Conservation (phyloP, 768 basidiomycete genomes). For the Ephemerocybe angulata region DNA sequence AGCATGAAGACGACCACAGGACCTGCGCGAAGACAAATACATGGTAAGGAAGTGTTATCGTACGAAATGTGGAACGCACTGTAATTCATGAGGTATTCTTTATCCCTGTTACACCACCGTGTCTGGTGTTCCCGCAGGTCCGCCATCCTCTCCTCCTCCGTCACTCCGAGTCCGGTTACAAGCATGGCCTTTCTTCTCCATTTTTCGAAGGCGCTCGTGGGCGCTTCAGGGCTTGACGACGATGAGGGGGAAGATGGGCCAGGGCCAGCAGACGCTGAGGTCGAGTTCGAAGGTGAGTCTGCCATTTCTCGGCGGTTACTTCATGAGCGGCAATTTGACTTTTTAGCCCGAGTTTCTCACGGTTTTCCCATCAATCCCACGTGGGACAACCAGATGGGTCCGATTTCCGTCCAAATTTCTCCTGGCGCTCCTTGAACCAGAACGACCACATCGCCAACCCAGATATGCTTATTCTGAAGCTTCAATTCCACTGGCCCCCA, state of each 20-base stretch:
- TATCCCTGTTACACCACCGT: constrained; percentile 63
- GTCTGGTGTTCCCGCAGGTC: constrained; percentile 36
- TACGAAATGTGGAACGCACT: constrained; percentile 45
- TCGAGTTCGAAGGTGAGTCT: neutral
- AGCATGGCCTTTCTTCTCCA: constrained; percentile 46
- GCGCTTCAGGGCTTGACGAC: constrained; percentile 8
- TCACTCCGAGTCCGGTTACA: constrained; percentile 46
- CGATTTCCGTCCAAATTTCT: no score
- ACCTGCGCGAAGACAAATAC: constrained; percentile 42
- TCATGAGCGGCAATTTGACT: neutral
- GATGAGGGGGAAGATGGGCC: neutral
- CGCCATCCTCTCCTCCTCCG: constrained; percentile 42
- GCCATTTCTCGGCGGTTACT: neutral
- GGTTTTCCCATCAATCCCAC: neutral
- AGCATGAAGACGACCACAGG: constrained; percentile 89
- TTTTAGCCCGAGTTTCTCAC: neutral
- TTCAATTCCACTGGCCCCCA: no score
- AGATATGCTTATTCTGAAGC: no score
- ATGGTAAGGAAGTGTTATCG: constrained; percentile 5
- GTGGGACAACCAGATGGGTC: neutral
- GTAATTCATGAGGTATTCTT: constrained; percentile 60
- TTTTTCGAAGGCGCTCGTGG: constrained; percentile 41
- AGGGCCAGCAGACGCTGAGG: neutral
- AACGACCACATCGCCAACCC: no score
- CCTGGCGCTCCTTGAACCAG: no score